Evolutionary conservation across 306 rosid species (phyloP).

Genomic region (Pachyrhizus erosus): DNA sequence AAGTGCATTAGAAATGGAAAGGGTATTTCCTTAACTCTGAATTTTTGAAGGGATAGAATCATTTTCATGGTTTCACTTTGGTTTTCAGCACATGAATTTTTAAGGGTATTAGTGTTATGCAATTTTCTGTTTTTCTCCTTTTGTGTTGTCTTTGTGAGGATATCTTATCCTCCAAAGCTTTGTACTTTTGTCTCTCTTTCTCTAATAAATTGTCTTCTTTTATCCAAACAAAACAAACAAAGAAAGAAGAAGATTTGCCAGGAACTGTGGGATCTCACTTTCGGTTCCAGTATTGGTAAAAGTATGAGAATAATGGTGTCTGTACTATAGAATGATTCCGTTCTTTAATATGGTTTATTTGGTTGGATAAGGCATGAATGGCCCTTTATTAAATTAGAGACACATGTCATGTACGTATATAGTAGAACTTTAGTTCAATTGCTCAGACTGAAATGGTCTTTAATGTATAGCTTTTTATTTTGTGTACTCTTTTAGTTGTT

Average conservation of each 20-base stretch:
- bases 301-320: not conserved
- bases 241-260: not conserved
- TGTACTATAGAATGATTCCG: too few species aligned
- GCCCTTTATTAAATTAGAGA: not conserved
- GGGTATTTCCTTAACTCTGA: not conserved
- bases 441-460: conserved; percentile 1
- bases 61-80: not conserved
- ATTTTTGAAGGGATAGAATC: not conserved
- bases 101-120: not conserved
- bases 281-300: not conserved
- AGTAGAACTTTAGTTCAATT: not conserved
- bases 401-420: not conserved
- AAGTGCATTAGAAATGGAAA: not conserved
- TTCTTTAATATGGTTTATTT: not conserved
- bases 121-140: not conserved
- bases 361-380: not conserved
- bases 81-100: not conserved
- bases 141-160: not conserved
- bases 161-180: not conserved
- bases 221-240: not conserved
- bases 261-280: not conserved
- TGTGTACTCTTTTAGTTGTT: conserved; percentile 5
- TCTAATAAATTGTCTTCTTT: not conserved
- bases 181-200: not conserved
- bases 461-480: not conserved